Evolutionary conservation across 441 rosid species (phyloP), one percentile per base, ranked within the genome.

Genomic region (Raphanus hybrid): DNA sequence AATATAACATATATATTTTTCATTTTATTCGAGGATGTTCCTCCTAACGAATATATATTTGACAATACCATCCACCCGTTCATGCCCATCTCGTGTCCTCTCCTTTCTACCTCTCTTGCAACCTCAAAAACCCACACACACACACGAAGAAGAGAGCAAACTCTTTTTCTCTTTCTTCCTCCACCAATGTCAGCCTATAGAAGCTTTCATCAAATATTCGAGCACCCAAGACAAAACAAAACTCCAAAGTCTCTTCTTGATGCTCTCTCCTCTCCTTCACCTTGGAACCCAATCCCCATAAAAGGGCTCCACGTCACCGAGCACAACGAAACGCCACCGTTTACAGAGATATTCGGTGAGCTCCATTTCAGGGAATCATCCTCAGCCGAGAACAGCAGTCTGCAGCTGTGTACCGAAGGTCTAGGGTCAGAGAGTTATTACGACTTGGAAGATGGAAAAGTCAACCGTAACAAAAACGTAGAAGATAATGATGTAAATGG

Each of bases 351-450:
- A 48, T 91, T 92, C 63, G 90, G 95, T 0, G 95, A 92, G 73
- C 93, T 91, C 66, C 91, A 84, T 83, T 92, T 89, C 88, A 78
- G 82, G 60, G 96, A 85, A 58, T 69, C 54, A 57, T 43, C 86
- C 14, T 32, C 70, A 57, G 57, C 15, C 11, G 81, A 79, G 12
- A 66, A 65, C 71, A 81, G 67, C 37, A 78, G 63, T 67, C 72
- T 95, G 71, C 97, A 93, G 62, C 85, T 93, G 3, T 95, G 99
- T 84, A 93, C 98, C 0, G 98, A 95, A 77, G 96, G 99, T 43
- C 87, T 93, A 8, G 98, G 96, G 37, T 93, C 86, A 41, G 97
- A 95, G 82, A 95, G 98, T 80, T 90, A 81, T 39, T 97, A 82
- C 60, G 92, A 84, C 39, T 87, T 89, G 69, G 90, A 90, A 37